Evolutionary conservation across 2,329 filamentous ascomycete species (phyloP).

Genomic region (Botryotinia calthae): DNA sequence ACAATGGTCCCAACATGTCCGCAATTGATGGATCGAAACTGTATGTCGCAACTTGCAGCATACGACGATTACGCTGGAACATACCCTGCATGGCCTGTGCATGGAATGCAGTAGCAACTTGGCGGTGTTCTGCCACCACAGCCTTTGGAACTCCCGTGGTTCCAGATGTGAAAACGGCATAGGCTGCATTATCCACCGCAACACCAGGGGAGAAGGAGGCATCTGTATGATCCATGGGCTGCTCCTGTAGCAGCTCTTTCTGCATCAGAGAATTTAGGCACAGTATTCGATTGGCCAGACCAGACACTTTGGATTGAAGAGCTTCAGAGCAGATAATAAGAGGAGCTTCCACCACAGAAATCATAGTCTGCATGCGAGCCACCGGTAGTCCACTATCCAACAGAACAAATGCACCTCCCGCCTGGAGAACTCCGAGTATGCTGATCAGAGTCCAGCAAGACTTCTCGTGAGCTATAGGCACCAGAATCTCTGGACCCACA

Average conservation of each 20-base stretch:
- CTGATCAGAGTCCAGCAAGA: conserved; percentile 35
- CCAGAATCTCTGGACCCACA: neutral
- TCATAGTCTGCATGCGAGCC: conserved; percentile 28
- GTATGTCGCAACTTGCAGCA: conserved; percentile 25
- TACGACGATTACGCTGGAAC: conserved; percentile 18
- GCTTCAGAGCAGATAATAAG: neutral
- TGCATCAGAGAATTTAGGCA: neutral
- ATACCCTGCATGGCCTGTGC: conserved; percentile 10
- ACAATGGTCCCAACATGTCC: conserved; percentile 27
- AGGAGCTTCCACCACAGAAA: conserved; percentile 1
- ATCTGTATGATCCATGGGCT: neutral
- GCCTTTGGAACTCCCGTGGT: conserved; percentile 23
- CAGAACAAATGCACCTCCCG: conserved; percentile 35
- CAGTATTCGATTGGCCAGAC: neutral
- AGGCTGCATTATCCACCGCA: neutral
- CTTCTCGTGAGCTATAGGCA: neutral
- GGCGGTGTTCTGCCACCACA: neutral
- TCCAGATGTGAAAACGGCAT: neutral
- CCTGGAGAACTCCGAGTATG: conserved; percentile 36
- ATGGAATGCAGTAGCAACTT: conserved; percentile 3
- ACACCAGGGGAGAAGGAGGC: neutral
- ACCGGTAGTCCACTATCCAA: conserved; percentile 36
- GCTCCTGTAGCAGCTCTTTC: neutral
- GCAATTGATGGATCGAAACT: conserved; percentile 26
- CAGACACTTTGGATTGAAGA: neutral